Percentiles rank a stretch among this genome's conserved stretches.
phyloP scores from a whole-genome alignment of 768 basidiomycete genomes.

The Cubamyces lactineus region DNA sequence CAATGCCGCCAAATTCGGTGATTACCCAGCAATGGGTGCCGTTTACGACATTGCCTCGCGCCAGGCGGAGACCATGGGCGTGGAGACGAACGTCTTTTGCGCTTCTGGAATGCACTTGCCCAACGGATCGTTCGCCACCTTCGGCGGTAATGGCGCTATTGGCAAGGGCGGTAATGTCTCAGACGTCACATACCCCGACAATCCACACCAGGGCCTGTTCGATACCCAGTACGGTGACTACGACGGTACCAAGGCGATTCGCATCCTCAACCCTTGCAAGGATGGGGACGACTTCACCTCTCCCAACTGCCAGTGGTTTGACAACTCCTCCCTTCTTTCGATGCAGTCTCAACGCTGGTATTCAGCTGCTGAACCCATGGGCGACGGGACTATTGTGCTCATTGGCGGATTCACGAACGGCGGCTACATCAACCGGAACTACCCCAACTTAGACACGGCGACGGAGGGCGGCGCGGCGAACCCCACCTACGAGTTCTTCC shows the following conservation, averaged over 20 bases:
- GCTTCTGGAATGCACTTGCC: constrained; percentile 85
- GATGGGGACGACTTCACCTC: constrained; percentile 43
- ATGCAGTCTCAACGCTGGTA: constrained; percentile 81
- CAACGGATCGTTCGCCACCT: constrained; percentile 73
- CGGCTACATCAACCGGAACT: constrained; percentile 79
- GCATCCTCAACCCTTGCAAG: constrained; percentile 78
- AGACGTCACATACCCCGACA: constrained; percentile 44
- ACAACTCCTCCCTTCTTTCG: constrained; percentile 59
- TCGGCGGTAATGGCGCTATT: constrained; percentile 80
- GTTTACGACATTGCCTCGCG: constrained; percentile 74
- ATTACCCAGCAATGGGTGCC: constrained; percentile 75
- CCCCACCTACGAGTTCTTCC: constrained; percentile 84
- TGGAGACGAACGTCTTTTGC: constrained; percentile 77
- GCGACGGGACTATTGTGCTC: constrained; percentile 77
- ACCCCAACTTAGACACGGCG: constrained; percentile 65
- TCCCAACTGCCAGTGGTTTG: constrained; percentile 70
- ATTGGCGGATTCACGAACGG: constrained; percentile 82
- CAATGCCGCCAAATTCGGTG: constrained; percentile 65
- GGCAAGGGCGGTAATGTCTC: constrained; percentile 64
- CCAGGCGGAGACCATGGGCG: constrained; percentile 66
- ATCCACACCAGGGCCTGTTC: constrained; percentile 51
- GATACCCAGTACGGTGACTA: constrained; percentile 77
- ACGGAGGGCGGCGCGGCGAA: constrained; percentile 73
- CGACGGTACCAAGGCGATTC: constrained; percentile 79
- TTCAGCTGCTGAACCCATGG: constrained; percentile 71